phyloP scores from a whole-genome alignment of 306 rosid species.

The Argentina anserina region DNA sequence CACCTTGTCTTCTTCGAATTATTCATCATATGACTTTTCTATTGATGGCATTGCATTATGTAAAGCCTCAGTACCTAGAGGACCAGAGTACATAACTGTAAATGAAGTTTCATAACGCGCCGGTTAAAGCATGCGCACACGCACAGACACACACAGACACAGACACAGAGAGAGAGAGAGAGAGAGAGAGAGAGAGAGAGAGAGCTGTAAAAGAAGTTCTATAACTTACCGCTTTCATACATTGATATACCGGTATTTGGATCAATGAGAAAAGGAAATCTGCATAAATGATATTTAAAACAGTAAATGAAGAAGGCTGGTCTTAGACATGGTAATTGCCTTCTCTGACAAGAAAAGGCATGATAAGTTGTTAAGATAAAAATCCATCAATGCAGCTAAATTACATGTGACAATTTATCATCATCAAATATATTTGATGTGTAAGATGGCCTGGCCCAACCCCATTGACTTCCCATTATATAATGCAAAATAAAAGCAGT shows the following conservation, averaged over 20 bases:
- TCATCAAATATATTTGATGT: background rate
- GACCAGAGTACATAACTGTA: too few species aligned
- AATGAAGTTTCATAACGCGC: too few species aligned
- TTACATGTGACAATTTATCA: background rate
- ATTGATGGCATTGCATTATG: background rate
- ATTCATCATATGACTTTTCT: background rate
- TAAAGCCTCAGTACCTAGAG: background rate
- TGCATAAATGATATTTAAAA: slow-evolving; percentile 33
- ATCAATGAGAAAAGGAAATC: slow-evolving; percentile 91
- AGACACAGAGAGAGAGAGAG: background rate
- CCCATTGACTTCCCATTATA: background rate
- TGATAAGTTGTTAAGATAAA: background rate
- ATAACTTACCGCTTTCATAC: slow-evolving; percentile 81
- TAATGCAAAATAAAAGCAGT: background rate
- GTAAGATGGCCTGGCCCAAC: background rate
- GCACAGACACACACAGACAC: background rate
- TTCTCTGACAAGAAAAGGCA: background rate
- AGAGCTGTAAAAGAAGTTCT: background rate
- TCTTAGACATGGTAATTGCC: background rate
- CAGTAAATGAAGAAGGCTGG: slow-evolving; percentile 5
- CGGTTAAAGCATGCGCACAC: too few species aligned
- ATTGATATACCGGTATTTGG: slow-evolving; percentile 54
- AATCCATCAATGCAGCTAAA: background rate
- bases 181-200: background rate
- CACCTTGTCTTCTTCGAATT: background rate